Percentiles rank a stretch among this genome's conserved stretches.
phyloP scores from a whole-genome alignment of 768 basidiomycete species.

The Suillus hirtellus region DNA sequence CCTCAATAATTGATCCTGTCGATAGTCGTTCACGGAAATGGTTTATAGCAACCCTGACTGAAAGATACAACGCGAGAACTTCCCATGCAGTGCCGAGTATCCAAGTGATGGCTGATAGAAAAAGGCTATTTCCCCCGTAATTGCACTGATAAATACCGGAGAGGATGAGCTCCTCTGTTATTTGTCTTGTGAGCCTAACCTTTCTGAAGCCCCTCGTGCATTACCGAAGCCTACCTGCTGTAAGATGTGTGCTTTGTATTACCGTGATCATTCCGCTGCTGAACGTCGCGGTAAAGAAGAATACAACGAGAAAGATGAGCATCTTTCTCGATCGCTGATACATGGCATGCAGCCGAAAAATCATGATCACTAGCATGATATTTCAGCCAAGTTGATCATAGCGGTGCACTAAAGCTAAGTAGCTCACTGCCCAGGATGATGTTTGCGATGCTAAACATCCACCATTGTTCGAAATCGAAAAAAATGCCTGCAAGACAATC shows the following conservation, averaged over 20 bases:
- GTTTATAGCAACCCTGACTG: neutral
- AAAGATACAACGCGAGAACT: neutral
- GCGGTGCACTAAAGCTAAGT: too few species aligned
- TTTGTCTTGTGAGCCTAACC: neutral
- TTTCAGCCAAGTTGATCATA: neutral
- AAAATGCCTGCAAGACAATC: neutral
- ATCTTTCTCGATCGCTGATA: neutral
- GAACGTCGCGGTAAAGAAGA: neutral
- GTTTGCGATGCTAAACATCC: neutral
- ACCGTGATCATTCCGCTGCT: neutral
- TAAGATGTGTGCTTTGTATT: neutral
- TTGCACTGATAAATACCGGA: neutral
- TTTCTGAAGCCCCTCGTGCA: neutral
- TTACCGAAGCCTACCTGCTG: neutral
- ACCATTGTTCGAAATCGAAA: neutral
- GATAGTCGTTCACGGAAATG: neutral
- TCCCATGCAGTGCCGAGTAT: conserved; percentile 1
- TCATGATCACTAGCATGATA: neutral
- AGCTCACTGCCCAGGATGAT: neutral
- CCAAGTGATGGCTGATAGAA: neutral
- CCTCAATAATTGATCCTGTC: neutral
- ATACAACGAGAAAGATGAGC: neutral
- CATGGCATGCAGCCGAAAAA: neutral
- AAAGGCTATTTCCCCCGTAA: too few species aligned
- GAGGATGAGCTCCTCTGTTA: neutral